phyloP scores from a whole-genome alignment of 306 rosid species.

The Hippophae rhamnoides region DNA sequence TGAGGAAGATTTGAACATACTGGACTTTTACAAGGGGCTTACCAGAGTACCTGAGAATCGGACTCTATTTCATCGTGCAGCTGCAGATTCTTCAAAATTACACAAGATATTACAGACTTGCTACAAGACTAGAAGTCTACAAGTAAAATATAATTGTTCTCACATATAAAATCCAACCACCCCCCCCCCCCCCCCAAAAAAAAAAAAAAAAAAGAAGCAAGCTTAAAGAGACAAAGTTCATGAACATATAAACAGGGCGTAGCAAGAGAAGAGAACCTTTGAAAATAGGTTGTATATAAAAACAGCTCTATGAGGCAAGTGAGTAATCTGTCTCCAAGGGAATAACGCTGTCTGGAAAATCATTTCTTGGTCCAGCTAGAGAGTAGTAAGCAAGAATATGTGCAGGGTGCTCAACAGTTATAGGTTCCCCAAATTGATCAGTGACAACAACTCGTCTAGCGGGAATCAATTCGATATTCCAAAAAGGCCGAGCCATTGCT shows the following conservation, averaged over 20 bases:
- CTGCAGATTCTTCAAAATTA: conserved; percentile 36
- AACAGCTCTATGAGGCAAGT: conserved; percentile 32
- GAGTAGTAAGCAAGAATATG: conserved; percentile 96
- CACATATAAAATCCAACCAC: conserved; percentile 18
- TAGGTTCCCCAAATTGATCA: conserved; percentile 18
- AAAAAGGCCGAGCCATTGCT: conserved; percentile 73
- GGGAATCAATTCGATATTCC: conserved; percentile 88
- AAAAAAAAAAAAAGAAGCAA: background rate
- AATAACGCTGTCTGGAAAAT: conserved; percentile 59
- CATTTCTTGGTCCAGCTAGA: conserved; percentile 86
- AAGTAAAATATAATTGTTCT: conserved; percentile 4
- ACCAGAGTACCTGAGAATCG: too few species aligned
- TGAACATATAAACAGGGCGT: conserved; percentile 31
- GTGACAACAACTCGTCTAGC: conserved; percentile 29
- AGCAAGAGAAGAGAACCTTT: background rate
- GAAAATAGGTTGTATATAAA: conserved; percentile 23
- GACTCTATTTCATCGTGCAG: conserved; percentile 15
- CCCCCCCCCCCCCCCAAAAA: conserved; percentile 21
- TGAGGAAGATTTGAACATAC: too few species aligned
- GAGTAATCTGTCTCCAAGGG: conserved; percentile 44
- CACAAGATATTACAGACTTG: conserved; percentile 46
- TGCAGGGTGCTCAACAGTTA: conserved; percentile 55
- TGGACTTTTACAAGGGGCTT: too few species aligned
- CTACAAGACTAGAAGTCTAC: conserved; percentile 48
- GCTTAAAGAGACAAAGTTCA: background rate